phyloP scores from a whole-genome alignment of 192 early-diverging fungal genomes.

The Podila epicladia region DNA sequence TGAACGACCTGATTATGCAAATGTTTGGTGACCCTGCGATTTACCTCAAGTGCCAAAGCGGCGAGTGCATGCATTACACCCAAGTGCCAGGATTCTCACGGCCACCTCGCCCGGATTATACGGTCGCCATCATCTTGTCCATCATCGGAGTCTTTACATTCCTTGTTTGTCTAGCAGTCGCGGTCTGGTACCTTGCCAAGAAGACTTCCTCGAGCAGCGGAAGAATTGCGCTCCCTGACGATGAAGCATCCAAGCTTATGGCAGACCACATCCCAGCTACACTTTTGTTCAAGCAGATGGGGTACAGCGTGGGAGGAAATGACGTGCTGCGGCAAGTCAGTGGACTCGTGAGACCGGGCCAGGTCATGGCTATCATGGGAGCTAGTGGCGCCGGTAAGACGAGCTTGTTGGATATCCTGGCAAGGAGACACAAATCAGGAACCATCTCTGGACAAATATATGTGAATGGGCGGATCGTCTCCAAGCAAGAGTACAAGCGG shows the following conservation, averaged over 20 bases:
- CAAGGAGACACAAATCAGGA: conserved; percentile 75
- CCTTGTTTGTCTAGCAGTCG: conserved; percentile 38
- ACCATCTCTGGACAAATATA: conserved; percentile 77
- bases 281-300: conserved; percentile 66
- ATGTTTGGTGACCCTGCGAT: conserved; percentile 91
- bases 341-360: conserved; percentile 83
- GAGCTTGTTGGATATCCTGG: conserved; percentile 90
- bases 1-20: conserved; percentile 80
- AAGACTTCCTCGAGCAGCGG: conserved; percentile 27
- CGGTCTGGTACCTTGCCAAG: conserved; percentile 36
- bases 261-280: conserved; percentile 73
- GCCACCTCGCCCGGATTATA: conserved; percentile 52
- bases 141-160: conserved; percentile 51
- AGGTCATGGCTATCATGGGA: conserved; percentile 94
- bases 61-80: conserved; percentile 90
- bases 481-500: conserved; percentile 72
- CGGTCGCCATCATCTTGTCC: conserved; percentile 49
- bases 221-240: conserved; percentile 56
- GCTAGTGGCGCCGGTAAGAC: conserved; percentile 95
- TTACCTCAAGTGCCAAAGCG: conserved; percentile 77
- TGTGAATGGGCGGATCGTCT: conserved; percentile 78
- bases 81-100: conserved; percentile 80
- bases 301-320: conserved; percentile 63
- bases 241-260: conserved; percentile 76
- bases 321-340: conserved; percentile 61